Evolutionary conservation across 495 filamentous ascomycete species (phyloP).

Genomic region (Cercophora newfieldiana): DNA sequence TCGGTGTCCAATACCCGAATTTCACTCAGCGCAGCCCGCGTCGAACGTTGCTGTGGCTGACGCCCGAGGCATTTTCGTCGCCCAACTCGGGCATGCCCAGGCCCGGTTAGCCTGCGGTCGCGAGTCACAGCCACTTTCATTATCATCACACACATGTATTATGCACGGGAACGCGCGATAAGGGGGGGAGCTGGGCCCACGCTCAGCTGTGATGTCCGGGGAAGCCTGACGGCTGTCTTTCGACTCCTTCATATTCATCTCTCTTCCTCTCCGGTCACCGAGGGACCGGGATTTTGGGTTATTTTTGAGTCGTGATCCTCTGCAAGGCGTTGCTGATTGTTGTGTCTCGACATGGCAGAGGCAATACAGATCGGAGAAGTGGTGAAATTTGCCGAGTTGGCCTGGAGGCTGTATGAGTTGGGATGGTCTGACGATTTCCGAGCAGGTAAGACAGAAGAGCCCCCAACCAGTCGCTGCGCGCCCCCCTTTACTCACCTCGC

Average conservation of each 20-base stretch:
- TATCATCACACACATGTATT: neutral
- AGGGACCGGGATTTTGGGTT: neutral
- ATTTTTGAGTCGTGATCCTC: neutral
- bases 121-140: neutral
- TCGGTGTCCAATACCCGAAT: neutral
- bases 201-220: neutral
- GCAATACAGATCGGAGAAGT: constrained; percentile 4
- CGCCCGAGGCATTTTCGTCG: neutral
- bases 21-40: neutral
- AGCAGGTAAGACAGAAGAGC: constrained; percentile 13
- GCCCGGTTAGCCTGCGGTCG: neutral
- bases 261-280: neutral
- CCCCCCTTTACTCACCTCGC: neutral
- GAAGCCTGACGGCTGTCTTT: neutral
- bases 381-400: constrained; percentile 14
- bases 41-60: neutral
- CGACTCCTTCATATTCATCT: neutral
- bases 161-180: neutral
- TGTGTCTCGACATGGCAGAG: neutral
- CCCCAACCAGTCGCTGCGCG: neutral
- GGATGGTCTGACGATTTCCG: constrained; percentile 6
- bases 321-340: too few relatives aligned
- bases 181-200: neutral
- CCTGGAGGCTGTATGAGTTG: neutral
- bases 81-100: neutral